Evolutionary conservation across 345 rosid genomes (phyloP), one percentile per base, ranked within the genome.

Genomic region (Aurinia saxatilis): DNA sequence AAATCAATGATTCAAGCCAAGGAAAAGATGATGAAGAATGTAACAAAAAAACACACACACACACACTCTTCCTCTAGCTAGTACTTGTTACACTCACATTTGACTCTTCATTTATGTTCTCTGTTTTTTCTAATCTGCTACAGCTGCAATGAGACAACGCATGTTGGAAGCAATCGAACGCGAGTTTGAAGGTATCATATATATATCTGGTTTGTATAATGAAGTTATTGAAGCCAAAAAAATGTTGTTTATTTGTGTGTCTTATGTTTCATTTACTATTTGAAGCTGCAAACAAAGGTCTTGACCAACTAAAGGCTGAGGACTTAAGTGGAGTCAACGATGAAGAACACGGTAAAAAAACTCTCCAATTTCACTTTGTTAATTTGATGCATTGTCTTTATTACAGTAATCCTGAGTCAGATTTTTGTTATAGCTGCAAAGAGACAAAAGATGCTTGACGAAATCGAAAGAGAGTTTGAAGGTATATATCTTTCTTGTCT

Each of bases 141-240:
- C n/a, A 71, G 75, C 75, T 41, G 53, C 60, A 56, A 49, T n/a
- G 65, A 71, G 70, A 71, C 27, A 49, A 42, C 56, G 60, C 52
- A 71, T 71, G 75, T 31, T 71, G 16, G 75, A 71, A 0, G 70
- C 63, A 53, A 70, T 70, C 55, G 74, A 70, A 63, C 69, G 74
- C 1, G 70, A 71, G 3, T 71, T 62, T 50, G 65, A 71, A 64
- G 74, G 74, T 21, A 30, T 40, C 30, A 41, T 33, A 16, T 16
- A 51, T 17, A 5, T 35, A 5, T 45, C 27, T 10, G 35, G 5
- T 27, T n/a, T n/a, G n/a, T n/a, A n/a, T n/a, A n/a, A n/a, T n/a
- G n/a, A n/a, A n/a, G n/a, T n/a, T n/a, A n/a, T n/a, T n/a, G n/a
- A n/a, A n/a, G n/a, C n/a, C n/a, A n/a, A n/a, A n/a, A n/a, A n/a